A percentile compares a stretch with the other conserved stretches of the same genome.
Conservation (phyloP, 495 filamentous ascomycete genomes). For the Choiromyces venosus region DNA sequence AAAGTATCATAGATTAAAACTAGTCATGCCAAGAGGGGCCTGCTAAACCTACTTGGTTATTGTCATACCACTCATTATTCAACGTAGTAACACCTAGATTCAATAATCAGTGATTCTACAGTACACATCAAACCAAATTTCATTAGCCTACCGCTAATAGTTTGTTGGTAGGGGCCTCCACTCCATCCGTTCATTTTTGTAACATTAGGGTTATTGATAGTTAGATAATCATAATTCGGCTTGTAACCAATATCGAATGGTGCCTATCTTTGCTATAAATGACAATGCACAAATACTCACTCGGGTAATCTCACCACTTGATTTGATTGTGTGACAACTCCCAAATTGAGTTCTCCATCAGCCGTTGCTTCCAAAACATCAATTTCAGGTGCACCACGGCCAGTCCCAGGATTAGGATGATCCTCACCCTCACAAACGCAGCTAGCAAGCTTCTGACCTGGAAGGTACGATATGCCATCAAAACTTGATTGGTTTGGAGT, state of each 20-base stretch:
- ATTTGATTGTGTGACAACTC: slow-evolving; percentile 63
- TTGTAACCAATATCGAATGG: slow-evolving; percentile 50
- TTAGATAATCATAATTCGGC: slow-evolving; percentile 61
- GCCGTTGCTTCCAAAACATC: slow-evolving; percentile 72
- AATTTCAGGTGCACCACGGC: slow-evolving; percentile 71
- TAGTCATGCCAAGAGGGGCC: background rate
- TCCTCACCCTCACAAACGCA: slow-evolving; percentile 65
- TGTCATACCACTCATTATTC: slow-evolving; percentile 74
- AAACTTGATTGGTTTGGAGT: slow-evolving; percentile 67
- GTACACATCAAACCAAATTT: background rate
- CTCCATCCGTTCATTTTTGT: slow-evolving; percentile 61
- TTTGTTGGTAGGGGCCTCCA: slow-evolving; percentile 70
- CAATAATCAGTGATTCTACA: background rate
- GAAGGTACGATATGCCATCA: slow-evolving; percentile 63
- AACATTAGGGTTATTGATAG: slow-evolving; percentile 56
- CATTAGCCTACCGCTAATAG: slow-evolving; percentile 55
- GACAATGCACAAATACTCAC: background rate
- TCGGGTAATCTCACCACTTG: slow-evolving; percentile 61
- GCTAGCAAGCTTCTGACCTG: slow-evolving; percentile 66
- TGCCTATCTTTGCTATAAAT: slow-evolving; percentile 23
- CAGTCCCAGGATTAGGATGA: slow-evolving; percentile 64
- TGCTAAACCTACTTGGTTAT: slow-evolving; percentile 45
- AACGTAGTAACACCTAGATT: slow-evolving; percentile 51
- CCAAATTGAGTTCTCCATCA: slow-evolving; percentile 53
- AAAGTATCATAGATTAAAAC: background rate